These are phyloP conservation scores for Nakataea oryzae DNA, from an alignment of 2,329 filamentous ascomycete genomes.

Conservation along the genomic window DNA sequence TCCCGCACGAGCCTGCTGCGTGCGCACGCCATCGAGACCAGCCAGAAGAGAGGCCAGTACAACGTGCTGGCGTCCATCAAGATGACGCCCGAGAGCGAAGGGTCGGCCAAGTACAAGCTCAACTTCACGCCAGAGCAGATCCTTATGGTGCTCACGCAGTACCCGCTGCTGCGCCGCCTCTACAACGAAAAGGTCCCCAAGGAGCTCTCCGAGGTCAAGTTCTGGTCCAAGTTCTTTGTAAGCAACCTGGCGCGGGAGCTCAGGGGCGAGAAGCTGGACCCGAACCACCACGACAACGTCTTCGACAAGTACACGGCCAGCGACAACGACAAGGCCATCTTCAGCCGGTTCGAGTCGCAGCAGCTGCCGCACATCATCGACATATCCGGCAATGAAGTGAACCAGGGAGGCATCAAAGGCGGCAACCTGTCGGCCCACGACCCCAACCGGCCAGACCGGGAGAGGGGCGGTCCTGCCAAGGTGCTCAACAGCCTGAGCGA, in stretches of 20 bases:
- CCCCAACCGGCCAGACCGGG: constrained; percentile 62
- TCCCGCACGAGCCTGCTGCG: constrained; percentile 76
- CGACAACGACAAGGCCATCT: constrained; percentile 53
- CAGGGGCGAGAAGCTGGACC: constrained; percentile 76
- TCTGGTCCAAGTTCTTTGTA: constrained; percentile 92
- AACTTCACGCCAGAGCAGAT: constrained; percentile 89
- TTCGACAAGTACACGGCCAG: constrained; percentile 68
- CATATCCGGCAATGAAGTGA: constrained; percentile 87
- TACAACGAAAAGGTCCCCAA: constrained; percentile 91
- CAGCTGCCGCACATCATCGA: constrained; percentile 85
- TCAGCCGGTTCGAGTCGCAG: constrained; percentile 30
- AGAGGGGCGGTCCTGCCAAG: constrained; percentile 78
- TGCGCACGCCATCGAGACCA: constrained; percentile 79
- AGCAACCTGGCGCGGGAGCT: constrained; percentile 85
- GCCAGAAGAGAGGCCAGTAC: constrained; percentile 80
- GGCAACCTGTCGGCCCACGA: constrained; percentile 52
- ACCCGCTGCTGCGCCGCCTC: constrained; percentile 78
- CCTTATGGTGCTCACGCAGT: constrained; percentile 83
- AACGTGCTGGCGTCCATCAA: constrained; percentile 90
- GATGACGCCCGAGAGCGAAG: constrained; percentile 60
- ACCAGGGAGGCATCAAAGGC: constrained; percentile 69
- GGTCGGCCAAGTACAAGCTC: constrained; percentile 36
- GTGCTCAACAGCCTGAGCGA: constrained; percentile 85
- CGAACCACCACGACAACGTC: constrained; percentile 67
- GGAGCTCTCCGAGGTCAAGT: constrained; percentile 50